Evolutionary conservation across 2,329 filamentous ascomycete genomes (phyloP), one percentile per base, ranked within the genome.

Genomic region (Graphilbum fragrans): DNA sequence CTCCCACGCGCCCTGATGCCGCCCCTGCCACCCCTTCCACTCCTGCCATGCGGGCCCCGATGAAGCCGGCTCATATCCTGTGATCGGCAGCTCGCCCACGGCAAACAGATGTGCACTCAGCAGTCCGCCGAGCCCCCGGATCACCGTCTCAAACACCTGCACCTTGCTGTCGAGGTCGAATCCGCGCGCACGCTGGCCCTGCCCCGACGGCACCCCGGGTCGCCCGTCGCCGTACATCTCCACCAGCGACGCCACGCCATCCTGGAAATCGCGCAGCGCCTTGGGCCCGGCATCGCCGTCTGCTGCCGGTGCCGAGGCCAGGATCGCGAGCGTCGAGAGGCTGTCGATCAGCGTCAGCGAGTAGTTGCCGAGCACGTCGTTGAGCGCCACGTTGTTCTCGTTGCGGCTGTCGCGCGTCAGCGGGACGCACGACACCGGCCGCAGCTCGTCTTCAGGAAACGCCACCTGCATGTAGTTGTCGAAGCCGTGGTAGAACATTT

Each of bases 111-210:
- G 92, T 2, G 90, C 87, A 54, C 88, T 95, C 49, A 98, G 64
- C 43, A 98, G 66, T 1, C 92, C 92, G 14, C 92, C 92, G 36
- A 94, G 75, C 16, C 90, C 92, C 44, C 92, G 75, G 51, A 98
- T 98, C 29, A 94, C 90, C 1, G 90, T 96, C 65, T 98, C 92
- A 55, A 98, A 98, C 32, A 98, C 86, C 63, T 98, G 90, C 2
- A 98, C 92, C 62, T 96, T 98, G 65, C 88, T 94, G 61, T 98
- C 90, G 33, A 94, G 67, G 59, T 98, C 86, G 54, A 98, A 98
- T 0, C 87, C 92, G 41, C 78, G 74, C 4, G 80, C 79, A 48
- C 86, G 71, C 43, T 72, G 67, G 4, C 90, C 90, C 54, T 75
- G 70, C 7, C 84, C 86, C 5, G 70, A 69, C 14, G 74, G 67